Base-by-base conservation (phyloP, 2,329 filamentous ascomycete species). In the Penicillium sp. region DNA sequence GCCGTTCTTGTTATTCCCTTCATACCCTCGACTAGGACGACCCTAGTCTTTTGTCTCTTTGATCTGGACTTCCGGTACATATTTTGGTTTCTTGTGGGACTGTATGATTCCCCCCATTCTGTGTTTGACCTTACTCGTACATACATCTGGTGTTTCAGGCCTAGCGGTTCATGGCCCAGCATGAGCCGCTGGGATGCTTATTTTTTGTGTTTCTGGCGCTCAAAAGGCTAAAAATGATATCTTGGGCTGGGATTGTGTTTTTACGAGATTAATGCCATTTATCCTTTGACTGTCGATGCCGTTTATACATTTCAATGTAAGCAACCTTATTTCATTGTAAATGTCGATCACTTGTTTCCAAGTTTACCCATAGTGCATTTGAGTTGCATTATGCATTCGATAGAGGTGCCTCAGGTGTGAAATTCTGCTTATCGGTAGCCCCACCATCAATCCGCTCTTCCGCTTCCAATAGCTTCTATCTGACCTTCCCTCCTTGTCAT, bases 141-240 rank as follows among this genome's bases (percentile, higher is more conserved):
- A 64, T 59, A 67, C 58, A 50, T 13, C 35, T 57, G 57, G 50
- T 58, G 52, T 35, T 59, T 19, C 53, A 37, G 50, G 23, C 50
- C 50, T 48, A 48, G 33, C n/a, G 55, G 37, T 39, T 55, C 50
- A 56, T 48, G 27, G 27, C 46, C 27, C 46, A 33, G 48, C 21
- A 23, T 42, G 39, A 23, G 21, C 35, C 23, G 21, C n/a, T 50
- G 31, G 33, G 33, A 37, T 27, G 9, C 39, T 65, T 54, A 57
- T 53, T 66, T 58, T 47, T 52, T 49, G 21, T 44, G 56, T 59
- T 55, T 57, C 57, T 45, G 63, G 65, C 65, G 65, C 62, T 66
- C 50, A 63, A 63, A 63, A 59, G 52, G 65, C 53, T 43, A 60
- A 65, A 66, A 62, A 42, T 53, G 58, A 62, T 63, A 62, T 66